phyloP scores from a whole-genome alignment of 202 grass and related monocot species.

The Schoenoplectus triqueter region DNA sequence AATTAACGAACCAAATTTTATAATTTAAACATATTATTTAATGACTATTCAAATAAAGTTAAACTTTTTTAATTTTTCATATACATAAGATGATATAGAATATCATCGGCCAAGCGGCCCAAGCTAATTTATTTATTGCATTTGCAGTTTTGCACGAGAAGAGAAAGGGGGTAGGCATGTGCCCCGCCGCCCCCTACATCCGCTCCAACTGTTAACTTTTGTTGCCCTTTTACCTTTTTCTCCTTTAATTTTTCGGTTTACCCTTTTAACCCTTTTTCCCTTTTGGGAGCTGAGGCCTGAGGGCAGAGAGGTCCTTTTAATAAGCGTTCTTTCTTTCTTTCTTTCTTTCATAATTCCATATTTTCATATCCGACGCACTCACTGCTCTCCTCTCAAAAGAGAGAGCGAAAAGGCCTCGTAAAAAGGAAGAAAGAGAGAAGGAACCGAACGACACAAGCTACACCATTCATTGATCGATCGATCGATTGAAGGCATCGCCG shows the following conservation, averaged over 20 bases:
- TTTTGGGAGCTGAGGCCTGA: neutral
- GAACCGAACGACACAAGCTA: too few species aligned
- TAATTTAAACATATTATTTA: too few species aligned
- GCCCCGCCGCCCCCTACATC: neutral
- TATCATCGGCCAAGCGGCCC: too few species aligned
- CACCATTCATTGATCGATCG: neutral
- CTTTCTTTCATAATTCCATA: neutral
- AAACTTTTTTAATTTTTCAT: too few species aligned
- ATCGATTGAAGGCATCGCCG: constrained; percentile 43
- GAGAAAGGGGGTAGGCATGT: neutral
- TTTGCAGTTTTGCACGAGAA: neutral
- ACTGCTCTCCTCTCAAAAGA: too few species aligned
- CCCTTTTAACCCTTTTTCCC: neutral
- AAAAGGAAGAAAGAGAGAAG: neutral
- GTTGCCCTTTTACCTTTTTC: neutral
- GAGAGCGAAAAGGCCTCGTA: neutral
- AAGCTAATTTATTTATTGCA: neutral
- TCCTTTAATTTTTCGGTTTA: neutral
- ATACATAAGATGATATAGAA: too few species aligned
- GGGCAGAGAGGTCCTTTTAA: neutral
- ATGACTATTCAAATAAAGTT: too few species aligned
- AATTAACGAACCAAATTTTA: too few species aligned
- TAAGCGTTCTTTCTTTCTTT: neutral
- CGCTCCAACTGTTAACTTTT: constrained; percentile 15
- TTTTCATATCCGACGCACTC: too few species aligned